Percentiles rank a stretch among this genome's conserved stretches.
phyloP scores from a whole-genome alignment of 2,329 filamentous ascomycete species.

The Akanthomyces lecanii region DNA sequence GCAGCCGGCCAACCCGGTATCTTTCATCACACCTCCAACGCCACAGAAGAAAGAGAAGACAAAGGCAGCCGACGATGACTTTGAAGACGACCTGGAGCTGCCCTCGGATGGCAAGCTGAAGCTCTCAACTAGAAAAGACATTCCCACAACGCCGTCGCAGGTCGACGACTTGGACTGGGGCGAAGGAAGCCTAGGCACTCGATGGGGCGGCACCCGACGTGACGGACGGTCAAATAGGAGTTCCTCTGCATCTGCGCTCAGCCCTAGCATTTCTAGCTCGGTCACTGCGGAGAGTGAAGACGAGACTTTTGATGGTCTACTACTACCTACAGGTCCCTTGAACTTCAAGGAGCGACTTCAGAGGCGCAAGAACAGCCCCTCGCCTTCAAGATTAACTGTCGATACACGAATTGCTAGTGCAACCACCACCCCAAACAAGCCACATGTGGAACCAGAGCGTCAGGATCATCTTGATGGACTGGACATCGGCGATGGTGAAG shows the following conservation, averaged over 20 bases:
- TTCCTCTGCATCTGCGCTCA: slow-evolving; percentile 83
- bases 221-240: slow-evolving; percentile 76
- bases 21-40: slow-evolving; percentile 54
- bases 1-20: slow-evolving; percentile 45
- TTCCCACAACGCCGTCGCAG: slow-evolving; percentile 58
- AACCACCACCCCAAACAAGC: slow-evolving; percentile 26
- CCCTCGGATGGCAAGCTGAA: slow-evolving; percentile 63
- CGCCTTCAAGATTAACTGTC: slow-evolving; percentile 45
- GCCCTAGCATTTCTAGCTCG: slow-evolving; percentile 87
- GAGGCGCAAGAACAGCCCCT: slow-evolving; percentile 60
- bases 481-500: slow-evolving; percentile 78
- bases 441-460: slow-evolving; percentile 41
- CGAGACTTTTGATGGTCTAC: slow-evolving; percentile 83
- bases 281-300: slow-evolving; percentile 91
- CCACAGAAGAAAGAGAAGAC: slow-evolving; percentile 41
- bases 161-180: slow-evolving; percentile 87
- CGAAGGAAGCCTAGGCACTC: slow-evolving; percentile 86
- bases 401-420: slow-evolving; percentile 29
- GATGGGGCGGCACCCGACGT: slow-evolving; percentile 80
- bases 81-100: slow-evolving; percentile 69
- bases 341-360: slow-evolving; percentile 77
- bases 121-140: slow-evolving; percentile 58
- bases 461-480: slow-evolving; percentile 85
- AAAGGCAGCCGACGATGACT: slow-evolving; percentile 54
- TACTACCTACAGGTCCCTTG: slow-evolving; percentile 77